phyloP scores from a whole-genome alignment of 2,329 filamentous ascomycete genomes.

The Aureobasidium melanogenum region DNA sequence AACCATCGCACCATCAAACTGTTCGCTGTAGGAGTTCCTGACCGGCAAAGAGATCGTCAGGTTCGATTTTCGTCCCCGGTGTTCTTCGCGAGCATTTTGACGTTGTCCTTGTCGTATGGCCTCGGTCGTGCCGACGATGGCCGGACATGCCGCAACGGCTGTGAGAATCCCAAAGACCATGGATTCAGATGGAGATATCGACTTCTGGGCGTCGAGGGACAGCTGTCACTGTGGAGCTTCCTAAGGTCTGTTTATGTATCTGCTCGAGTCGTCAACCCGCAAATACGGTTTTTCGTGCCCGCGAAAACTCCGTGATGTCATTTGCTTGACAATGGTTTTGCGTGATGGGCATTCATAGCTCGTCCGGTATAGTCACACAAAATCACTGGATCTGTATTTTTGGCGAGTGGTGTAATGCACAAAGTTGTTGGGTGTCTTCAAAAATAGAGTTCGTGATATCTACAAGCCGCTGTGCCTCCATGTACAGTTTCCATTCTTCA shows the following conservation, averaged over 20 bases:
- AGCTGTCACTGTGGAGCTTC: neutral
- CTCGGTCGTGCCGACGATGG: slow-evolving; percentile 29
- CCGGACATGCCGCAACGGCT: slow-evolving; percentile 25
- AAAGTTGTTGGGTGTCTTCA: neutral
- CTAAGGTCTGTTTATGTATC: neutral
- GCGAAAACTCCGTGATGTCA: slow-evolving; percentile 3
- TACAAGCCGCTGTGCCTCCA: neutral
- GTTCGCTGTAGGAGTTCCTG: slow-evolving; percentile 19
- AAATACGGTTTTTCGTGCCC: neutral
- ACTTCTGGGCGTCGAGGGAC: neutral
- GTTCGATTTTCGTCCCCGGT: slow-evolving; percentile 24
- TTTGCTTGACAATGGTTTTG: too few species aligned
- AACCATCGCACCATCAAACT: slow-evolving; percentile 22
- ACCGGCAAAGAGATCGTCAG: slow-evolving; percentile 22
- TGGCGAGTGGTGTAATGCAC: neutral
- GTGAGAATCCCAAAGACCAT: slow-evolving; percentile 26
- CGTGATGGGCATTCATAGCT: neutral
- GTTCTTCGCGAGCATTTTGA: slow-evolving; percentile 24
- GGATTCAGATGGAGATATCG: neutral
- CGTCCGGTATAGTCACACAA: neutral
- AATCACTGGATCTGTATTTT: neutral
- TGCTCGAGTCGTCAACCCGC: neutral
- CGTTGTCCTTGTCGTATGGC: slow-evolving; percentile 25
- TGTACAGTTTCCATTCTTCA: neutral
- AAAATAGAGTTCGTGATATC: neutral